Conservation (phyloP, 108 stramenopile genomes). For the Cyclotella cryptica region DNA sequence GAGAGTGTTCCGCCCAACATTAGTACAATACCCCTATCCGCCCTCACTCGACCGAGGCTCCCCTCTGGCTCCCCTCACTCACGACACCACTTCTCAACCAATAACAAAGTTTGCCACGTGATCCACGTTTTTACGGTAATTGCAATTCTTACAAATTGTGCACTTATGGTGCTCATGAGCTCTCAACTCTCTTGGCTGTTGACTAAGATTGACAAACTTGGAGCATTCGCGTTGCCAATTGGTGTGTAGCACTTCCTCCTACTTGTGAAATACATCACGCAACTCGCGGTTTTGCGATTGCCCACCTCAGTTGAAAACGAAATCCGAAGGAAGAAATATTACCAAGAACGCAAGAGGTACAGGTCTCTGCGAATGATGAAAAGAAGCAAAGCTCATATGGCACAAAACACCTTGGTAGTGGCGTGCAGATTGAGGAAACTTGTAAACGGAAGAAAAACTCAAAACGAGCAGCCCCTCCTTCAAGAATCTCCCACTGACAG, state of each 20-base stretch:
- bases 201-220: slow-evolving; percentile 62
- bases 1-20: too few relatives aligned
- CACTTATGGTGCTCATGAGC: slow-evolving; percentile 91
- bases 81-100: too few relatives aligned
- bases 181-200: slow-evolving; percentile 59
- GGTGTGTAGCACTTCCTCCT: slow-evolving; percentile 91
- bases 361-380: slow-evolving; percentile 69
- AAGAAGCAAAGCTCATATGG: slow-evolving; percentile 54
- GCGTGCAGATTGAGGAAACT: background rate
- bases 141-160: slow-evolving; percentile 96
- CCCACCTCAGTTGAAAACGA: slow-evolving; percentile 74
- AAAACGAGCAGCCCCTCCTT: slow-evolving; percentile 46
- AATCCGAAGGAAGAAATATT: slow-evolving; percentile 72
- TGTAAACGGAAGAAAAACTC: slow-evolving; percentile 9
- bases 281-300: slow-evolving; percentile 65
- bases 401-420: slow-evolving; percentile 10
- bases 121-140: slow-evolving; percentile 95
- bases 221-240: slow-evolving; percentile 78
- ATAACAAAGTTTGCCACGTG: slow-evolving; percentile 81
- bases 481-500: slow-evolving; percentile 40
- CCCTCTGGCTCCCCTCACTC: too few relatives aligned
- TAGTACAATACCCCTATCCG: too few relatives aligned
- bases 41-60: too few relatives aligned
- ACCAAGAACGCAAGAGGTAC: slow-evolving; percentile 63
- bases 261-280: slow-evolving; percentile 88